Percentiles rank a stretch among this genome's conserved stretches.
These are phyloP conservation scores for Kokia cookei DNA, from an alignment of 441 rosid genomes.

Conservation along the genomic window DNA sequence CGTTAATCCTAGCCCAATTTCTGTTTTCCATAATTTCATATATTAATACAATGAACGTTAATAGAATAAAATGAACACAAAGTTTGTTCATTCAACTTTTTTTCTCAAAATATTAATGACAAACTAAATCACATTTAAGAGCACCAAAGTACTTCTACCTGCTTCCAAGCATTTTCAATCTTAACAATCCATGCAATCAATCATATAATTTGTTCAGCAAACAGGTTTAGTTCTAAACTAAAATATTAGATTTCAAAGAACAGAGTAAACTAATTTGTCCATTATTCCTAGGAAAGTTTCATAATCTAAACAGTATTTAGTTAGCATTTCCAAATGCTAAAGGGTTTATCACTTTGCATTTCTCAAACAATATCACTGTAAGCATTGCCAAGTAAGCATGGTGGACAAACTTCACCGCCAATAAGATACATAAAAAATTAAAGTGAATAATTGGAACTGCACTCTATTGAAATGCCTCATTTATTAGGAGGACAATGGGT, in stretches of 20 bases:
- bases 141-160: background rate
- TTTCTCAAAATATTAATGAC: background rate
- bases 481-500: background rate
- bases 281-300: background rate
- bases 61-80: background rate
- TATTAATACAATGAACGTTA: conserved; percentile 1
- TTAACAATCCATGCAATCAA: background rate
- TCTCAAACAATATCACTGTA: background rate
- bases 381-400: background rate
- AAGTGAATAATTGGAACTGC: background rate
- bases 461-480: background rate
- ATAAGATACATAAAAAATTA: background rate
- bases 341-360: background rate
- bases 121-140: background rate
- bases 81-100: background rate
- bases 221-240: background rate
- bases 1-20: conserved; percentile 86
- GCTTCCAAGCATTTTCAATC: background rate
- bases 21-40: conserved; percentile 33
- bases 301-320: background rate
- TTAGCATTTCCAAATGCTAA: background rate
- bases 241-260: background rate
- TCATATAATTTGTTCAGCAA: background rate
- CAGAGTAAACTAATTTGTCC: background rate
- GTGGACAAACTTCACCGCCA: background rate